Evolutionary conservation across 768 basidiomycete genomes (phyloP).

Genomic region (Suillus americanus): DNA sequence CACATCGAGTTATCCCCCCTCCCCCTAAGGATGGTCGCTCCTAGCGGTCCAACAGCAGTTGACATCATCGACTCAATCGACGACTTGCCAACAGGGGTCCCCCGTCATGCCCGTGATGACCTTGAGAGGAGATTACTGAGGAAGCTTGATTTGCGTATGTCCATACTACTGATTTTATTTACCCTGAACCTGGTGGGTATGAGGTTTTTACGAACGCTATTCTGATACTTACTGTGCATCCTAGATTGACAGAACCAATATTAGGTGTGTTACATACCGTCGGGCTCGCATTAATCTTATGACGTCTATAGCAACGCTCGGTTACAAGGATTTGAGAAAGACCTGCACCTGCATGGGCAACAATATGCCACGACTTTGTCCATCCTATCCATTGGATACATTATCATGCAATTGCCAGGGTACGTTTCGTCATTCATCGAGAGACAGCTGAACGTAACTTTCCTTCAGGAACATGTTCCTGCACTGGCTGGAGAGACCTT

Average conservation of each 20-base stretch:
- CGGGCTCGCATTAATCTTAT: not conserved
- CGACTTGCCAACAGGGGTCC: not conserved
- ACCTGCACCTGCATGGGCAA: constrained; percentile 21
- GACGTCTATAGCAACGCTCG: constrained; percentile 12
- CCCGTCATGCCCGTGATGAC: not conserved
- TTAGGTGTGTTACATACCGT: not conserved
- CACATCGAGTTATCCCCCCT: not conserved
- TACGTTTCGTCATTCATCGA: not conserved
- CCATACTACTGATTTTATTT: not conserved
- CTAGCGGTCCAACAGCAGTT: not conserved
- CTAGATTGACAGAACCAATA: not conserved
- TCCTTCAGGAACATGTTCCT: constrained; percentile 28
- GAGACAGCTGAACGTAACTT: not conserved
- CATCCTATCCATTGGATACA: constrained; percentile 25
- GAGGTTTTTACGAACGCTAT: not conserved
- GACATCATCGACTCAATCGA: not conserved
- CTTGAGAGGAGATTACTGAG: not conserved
- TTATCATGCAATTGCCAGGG: constrained; percentile 25
- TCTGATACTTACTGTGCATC: not conserved
- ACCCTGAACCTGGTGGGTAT: not conserved
- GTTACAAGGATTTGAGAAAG: constrained; percentile 24
- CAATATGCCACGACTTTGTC: constrained; percentile 24
- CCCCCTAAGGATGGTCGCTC: not conserved
- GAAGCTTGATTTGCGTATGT: not conserved
- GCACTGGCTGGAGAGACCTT: constrained; percentile 29